phyloP scores from a whole-genome alignment of 2,329 filamentous ascomycete genomes.

The Xylariaceae sp. region DNA sequence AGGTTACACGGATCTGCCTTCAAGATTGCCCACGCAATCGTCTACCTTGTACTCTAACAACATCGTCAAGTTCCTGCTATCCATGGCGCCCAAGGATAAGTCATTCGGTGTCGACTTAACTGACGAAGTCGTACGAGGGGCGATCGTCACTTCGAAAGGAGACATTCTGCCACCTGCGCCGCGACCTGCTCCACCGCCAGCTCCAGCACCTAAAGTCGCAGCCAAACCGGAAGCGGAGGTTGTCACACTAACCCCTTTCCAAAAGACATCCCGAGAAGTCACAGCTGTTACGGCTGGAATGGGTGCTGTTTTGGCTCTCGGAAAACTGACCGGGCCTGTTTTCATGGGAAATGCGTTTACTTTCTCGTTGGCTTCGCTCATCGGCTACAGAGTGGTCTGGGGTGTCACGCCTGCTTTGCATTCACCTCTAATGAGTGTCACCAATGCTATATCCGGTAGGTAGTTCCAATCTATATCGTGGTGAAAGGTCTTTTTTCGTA shows the following conservation, averaged over 20 bases:
- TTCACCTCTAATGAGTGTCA: constrained; percentile 89
- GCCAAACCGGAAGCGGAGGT: constrained; percentile 55
- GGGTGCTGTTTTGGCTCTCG: constrained; percentile 73
- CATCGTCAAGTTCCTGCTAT: constrained; percentile 84
- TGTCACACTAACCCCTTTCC: constrained; percentile 77
- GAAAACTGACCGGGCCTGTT: constrained; percentile 77
- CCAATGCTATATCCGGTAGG: constrained; percentile 82
- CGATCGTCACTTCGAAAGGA: constrained; percentile 80
- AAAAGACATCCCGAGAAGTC: constrained; percentile 77
- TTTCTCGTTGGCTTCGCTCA: constrained; percentile 79
- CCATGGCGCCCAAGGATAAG: constrained; percentile 76
- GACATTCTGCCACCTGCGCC: constrained; percentile 76
- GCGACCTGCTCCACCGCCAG: constrained; percentile 62
- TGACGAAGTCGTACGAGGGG: constrained; percentile 83
- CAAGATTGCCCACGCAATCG: constrained; percentile 82
- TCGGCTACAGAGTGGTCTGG: constrained; percentile 89
- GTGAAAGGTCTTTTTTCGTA: not conserved
- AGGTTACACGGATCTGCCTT: constrained; percentile 87
- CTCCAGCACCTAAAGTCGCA: constrained; percentile 47
- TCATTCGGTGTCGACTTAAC: constrained; percentile 78
- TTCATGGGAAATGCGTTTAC: constrained; percentile 91
- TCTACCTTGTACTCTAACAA: constrained; percentile 94
- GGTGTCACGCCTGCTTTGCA: constrained; percentile 82
- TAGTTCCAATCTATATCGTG: not conserved
- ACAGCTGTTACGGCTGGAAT: constrained; percentile 75